These are phyloP conservation scores for Citropsis articulata DNA, from an alignment of 345 rosid species.

Conservation along the genomic window DNA sequence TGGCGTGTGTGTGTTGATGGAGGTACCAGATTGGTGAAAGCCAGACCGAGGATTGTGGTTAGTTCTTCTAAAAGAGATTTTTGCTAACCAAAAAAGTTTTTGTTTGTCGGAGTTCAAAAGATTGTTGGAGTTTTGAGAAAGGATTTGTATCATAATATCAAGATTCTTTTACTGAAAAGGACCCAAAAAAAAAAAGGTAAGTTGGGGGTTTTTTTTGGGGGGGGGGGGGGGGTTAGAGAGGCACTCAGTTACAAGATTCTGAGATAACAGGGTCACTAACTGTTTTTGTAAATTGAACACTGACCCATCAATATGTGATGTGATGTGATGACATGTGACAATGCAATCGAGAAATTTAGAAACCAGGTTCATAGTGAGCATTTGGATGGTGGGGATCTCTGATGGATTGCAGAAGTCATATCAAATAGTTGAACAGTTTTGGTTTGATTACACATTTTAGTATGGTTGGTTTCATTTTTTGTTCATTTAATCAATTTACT, in stretches of 20 bases:
- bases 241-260: background rate
- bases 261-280: background rate
- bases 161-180: background rate
- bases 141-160: background rate
- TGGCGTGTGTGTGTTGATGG: background rate
- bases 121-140: background rate
- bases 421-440: background rate
- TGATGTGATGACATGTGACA: background rate
- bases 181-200: background rate
- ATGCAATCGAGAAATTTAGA: background rate
- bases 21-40: background rate
- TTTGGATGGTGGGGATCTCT: background rate
- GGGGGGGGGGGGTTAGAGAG: no score
- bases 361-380: background rate
- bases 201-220: no score
- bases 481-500: background rate
- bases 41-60: conserved; percentile 3
- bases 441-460: background rate
- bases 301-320: background rate
- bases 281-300: conserved; percentile 2
- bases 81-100: background rate
- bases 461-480: background rate
- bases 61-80: background rate
- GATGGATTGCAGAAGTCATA: background rate
- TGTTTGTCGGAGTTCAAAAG: background rate